Evolutionary conservation across 1,284 basidiomycete species (phyloP).

Genomic region (Tilletia setariae): DNA sequence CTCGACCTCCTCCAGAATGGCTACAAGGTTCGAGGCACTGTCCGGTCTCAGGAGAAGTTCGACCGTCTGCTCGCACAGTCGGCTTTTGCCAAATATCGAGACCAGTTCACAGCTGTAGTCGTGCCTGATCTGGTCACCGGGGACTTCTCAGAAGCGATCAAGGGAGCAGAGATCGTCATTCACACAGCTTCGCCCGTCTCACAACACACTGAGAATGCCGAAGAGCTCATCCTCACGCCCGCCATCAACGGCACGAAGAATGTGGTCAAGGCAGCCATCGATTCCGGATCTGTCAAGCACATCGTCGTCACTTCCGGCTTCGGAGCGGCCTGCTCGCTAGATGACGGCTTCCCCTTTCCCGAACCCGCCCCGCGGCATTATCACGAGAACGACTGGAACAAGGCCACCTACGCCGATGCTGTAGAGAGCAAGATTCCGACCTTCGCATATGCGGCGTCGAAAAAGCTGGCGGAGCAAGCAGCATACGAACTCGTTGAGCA

Average conservation of each 20-base stretch:
- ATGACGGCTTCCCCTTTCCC: conserved; percentile 44
- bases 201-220: not conserved
- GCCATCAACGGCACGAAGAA: conserved; percentile 17
- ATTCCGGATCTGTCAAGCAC: conserved; percentile 7
- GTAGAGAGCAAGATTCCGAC: not conserved
- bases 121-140: conserved; percentile 64
- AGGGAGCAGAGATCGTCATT: conserved; percentile 62
- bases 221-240: conserved; percentile 1
- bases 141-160: conserved; percentile 69
- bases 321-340: not conserved
- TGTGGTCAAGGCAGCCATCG: conserved; percentile 11
- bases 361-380: conserved; percentile 20
- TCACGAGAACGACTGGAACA: conserved; percentile 18
- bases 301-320: conserved; percentile 13
- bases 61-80: conserved; percentile 56
- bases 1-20: conserved; percentile 57
- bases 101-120: conserved; percentile 60
- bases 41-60: conserved; percentile 61
- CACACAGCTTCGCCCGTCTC: conserved; percentile 15
- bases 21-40: conserved; percentile 62
- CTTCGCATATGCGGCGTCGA: conserved; percentile 18
- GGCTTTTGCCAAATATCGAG: conserved; percentile 58
- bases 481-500: conserved; percentile 24
- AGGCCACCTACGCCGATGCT: conserved; percentile 17
- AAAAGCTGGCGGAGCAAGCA: conserved; percentile 11